phyloP scores from a whole-genome alignment of 2,329 filamentous ascomycete genomes.

The Plenodomus biglobosus region DNA sequence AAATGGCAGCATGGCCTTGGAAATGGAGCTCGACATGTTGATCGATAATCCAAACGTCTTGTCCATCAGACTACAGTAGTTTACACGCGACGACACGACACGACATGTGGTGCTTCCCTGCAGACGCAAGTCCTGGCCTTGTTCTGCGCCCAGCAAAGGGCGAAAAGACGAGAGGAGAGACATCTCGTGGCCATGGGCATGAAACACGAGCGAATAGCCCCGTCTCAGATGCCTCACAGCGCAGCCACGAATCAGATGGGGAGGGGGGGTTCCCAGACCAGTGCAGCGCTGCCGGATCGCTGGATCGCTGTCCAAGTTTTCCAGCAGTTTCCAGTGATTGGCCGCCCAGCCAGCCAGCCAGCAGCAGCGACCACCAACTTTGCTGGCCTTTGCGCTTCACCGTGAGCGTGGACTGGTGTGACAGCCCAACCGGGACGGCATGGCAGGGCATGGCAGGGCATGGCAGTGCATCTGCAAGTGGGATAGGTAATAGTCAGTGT shows the following conservation, averaged over 20 bases:
- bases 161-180: slow-evolving; percentile 12
- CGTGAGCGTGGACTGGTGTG: slow-evolving; percentile 33
- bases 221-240: slow-evolving; percentile 5
- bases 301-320: slow-evolving; percentile 28
- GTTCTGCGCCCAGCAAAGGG: not conserved
- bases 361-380: slow-evolving; percentile 2
- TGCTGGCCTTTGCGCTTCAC: slow-evolving; percentile 16
- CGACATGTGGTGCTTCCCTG: not conserved
- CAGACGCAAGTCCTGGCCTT: not conserved
- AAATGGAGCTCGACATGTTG: too few species aligned
- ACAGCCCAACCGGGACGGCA: slow-evolving; percentile 9
- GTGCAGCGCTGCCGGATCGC: too few species aligned
- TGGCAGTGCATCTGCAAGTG: too few species aligned
- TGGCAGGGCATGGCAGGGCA: slow-evolving; percentile 4
- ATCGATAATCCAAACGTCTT: too few species aligned
- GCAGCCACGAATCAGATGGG: slow-evolving; percentile 32
- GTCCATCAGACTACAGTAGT: too few species aligned
- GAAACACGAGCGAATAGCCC: slow-evolving; percentile 6
- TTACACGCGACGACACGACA: too few species aligned
- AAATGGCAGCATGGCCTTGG: too few species aligned
- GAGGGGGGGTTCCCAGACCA: too few species aligned
- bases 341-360: slow-evolving; percentile 11
- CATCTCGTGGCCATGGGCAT: slow-evolving; percentile 4
- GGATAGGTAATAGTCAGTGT: too few species aligned
- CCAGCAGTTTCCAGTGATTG: slow-evolving; percentile 42